Percentiles rank a stretch among this genome's conserved stretches.
Conservation (phyloP, 345 rosid genomes). For the Citrus unshiu region DNA sequence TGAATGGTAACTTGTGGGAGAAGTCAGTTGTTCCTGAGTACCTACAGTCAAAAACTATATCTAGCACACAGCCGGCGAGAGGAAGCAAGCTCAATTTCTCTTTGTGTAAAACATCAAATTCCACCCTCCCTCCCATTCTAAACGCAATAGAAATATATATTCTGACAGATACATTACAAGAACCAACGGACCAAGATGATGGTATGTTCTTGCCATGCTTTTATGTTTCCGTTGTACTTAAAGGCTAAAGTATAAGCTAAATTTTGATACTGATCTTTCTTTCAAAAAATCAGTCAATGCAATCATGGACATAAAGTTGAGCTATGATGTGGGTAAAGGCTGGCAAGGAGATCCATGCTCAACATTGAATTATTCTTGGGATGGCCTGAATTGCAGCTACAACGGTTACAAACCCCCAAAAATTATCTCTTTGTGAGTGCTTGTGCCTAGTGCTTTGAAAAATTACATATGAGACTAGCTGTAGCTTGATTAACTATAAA, state of each 20-base stretch:
- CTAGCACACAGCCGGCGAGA: constrained; percentile 8
- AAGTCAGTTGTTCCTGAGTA: constrained; percentile 11
- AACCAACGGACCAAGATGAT: constrained; percentile 21
- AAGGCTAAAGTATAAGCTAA: background rate
- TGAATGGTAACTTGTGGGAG: constrained; percentile 13
- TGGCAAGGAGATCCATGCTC: constrained; percentile 38
- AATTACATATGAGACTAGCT: background rate
- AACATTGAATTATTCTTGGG: constrained; percentile 17
- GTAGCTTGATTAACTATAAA: background rate
- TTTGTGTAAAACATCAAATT: constrained; percentile 13
- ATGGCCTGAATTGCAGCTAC: constrained; percentile 27
- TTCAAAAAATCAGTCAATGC: constrained; percentile 14
- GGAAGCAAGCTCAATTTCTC: constrained; percentile 22
- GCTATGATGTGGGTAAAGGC: constrained; percentile 4
- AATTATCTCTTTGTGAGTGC: constrained; percentile 26
- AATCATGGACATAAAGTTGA: constrained; percentile 23
- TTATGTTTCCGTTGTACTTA: background rate
- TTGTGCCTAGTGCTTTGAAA: background rate
- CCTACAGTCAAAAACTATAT: constrained; percentile 10
- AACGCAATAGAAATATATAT: constrained; percentile 32
- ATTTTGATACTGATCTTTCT: background rate
- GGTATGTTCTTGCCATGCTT: constrained; percentile 11
- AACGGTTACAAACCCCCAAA: constrained; percentile 25
- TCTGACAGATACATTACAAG: constrained; percentile 6
- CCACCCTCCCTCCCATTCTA: constrained; percentile 29